Conservation (phyloP, 2,329 filamentous ascomycete species). For the Colletotrichum chrysophilum region DNA sequence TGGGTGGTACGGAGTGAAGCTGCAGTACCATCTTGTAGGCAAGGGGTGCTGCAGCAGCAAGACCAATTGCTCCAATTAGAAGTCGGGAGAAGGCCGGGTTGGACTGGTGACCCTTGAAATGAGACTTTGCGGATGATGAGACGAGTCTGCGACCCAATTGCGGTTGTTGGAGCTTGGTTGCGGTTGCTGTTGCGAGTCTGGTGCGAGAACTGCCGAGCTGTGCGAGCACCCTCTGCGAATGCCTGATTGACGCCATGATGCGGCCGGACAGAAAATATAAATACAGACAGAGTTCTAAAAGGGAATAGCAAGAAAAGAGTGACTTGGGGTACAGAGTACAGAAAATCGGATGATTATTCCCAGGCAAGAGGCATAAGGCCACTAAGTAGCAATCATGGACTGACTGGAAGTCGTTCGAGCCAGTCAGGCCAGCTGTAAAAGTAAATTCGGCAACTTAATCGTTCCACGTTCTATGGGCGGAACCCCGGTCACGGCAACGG, state of each 20-base stretch:
- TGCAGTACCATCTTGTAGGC: constrained; percentile 63
- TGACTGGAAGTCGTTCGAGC: constrained; percentile 19
- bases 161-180: neutral
- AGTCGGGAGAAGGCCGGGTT: constrained; percentile 6
- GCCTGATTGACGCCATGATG: constrained; percentile 8
- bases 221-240: constrained; percentile 16
- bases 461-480: constrained; percentile 19
- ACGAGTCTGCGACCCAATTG: constrained; percentile 19
- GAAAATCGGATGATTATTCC: constrained; percentile 17
- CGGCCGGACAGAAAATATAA: neutral
- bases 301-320: neutral
- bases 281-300: neutral
- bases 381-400: constrained; percentile 15
- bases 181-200: constrained; percentile 3
- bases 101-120: constrained; percentile 12
- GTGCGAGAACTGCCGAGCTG: constrained; percentile 7
- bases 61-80: constrained; percentile 41
- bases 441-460: constrained; percentile 14
- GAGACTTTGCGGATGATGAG: constrained; percentile 18
- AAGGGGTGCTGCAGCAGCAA: constrained; percentile 57
- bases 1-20: neutral
- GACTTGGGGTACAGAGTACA: neutral
- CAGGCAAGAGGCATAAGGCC: constrained; percentile 13
- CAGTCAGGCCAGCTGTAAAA: constrained; percentile 22
- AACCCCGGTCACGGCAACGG: neutral